Evolutionary conservation across 768 basidiomycete species (phyloP), one percentile per base, ranked within the genome.

Genomic region (Coprinopsis marcescibilis): DNA sequence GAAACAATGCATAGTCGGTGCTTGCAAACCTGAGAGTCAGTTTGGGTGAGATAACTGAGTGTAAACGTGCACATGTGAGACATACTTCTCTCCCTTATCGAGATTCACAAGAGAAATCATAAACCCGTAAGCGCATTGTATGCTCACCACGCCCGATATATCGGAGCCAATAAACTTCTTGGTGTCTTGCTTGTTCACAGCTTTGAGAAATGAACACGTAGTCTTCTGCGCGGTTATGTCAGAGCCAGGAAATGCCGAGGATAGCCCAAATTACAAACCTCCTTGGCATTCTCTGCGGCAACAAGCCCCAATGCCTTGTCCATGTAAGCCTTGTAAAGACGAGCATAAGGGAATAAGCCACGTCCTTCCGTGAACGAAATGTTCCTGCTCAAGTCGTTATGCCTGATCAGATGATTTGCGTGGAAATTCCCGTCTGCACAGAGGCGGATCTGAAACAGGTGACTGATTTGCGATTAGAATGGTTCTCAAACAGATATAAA

Each of bases 141-240:
- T 38, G 19, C 59, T 56, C 12, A 63, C 58, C 1, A 61, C 49
- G 0, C 62, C 62, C 0, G 58, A 58, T 0, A 59, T 52, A 19
- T 54, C 52, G 54, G 57, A 56, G 26, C 60, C 60, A 34, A 59
- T 57, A 50, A 64, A 62, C 36, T 62, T 61, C 48, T 55, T 59
- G 12, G 48, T 29, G 29, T 61, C 50, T 33, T 61, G 60, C 11
- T 56, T 57, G 20, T 59, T 59, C 3, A 57, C 44, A 2, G 54
- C 62, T 2, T 61, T 58, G 1, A 63, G 47, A 45, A 57, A 53
- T 17, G 44, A 29, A 34, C 63, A 64, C 1, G 48, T 52, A 5
- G 50, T 51, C 36, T 55, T 58, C 55, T 61, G 33, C n/a, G 4
- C 12, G 12, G 4, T 23, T 4, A 10, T 24, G 10, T 10, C 17